Evolutionary conservation across 169 alveolate species (phyloP).

Genomic region (Prorocentrum cordatum): DNA sequence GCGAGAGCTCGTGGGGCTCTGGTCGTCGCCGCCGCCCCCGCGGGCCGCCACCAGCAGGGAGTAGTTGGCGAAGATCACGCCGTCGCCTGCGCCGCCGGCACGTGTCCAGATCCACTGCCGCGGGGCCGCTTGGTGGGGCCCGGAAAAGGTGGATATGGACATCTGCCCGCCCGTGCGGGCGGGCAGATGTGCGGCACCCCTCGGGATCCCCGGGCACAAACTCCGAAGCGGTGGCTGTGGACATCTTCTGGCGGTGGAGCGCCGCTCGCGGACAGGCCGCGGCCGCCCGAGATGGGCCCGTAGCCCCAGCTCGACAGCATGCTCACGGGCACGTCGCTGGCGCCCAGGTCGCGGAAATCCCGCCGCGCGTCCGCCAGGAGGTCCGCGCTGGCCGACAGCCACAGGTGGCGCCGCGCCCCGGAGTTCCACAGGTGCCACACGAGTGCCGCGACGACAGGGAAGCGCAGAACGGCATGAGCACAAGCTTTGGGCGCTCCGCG

Average conservation of each 20-base stretch:
- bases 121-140: too few relatives aligned
- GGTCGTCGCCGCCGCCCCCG: not conserved
- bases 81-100: slow-evolving; percentile 30
- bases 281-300: not conserved
- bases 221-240: too few relatives aligned
- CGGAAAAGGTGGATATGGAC: too few relatives aligned
- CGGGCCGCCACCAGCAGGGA: slow-evolving; percentile 33
- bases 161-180: too few relatives aligned
- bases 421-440: slow-evolving; percentile 59
- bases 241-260: too few relatives aligned
- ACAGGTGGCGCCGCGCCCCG: slow-evolving; percentile 46
- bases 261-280: too few relatives aligned
- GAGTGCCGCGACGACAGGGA: slow-evolving; percentile 31
- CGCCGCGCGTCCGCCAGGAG: slow-evolving; percentile 35
- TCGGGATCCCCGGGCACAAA: too few relatives aligned
- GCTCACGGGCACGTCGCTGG: slow-evolving; percentile 32
- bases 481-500: too few relatives aligned
- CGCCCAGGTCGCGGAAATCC: slow-evolving; percentile 42
- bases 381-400: slow-evolving; percentile 51
- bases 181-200: too few relatives aligned
- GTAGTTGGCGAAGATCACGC: slow-evolving; percentile 55
- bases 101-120: too few relatives aligned
- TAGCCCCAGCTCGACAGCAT: slow-evolving; percentile 1
- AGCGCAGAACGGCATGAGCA: too few relatives aligned
- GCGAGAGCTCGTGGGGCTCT: slow-evolving; percentile 17